Conservation (phyloP, 345 rosid genomes). For the Aurinia saxatilis region DNA sequence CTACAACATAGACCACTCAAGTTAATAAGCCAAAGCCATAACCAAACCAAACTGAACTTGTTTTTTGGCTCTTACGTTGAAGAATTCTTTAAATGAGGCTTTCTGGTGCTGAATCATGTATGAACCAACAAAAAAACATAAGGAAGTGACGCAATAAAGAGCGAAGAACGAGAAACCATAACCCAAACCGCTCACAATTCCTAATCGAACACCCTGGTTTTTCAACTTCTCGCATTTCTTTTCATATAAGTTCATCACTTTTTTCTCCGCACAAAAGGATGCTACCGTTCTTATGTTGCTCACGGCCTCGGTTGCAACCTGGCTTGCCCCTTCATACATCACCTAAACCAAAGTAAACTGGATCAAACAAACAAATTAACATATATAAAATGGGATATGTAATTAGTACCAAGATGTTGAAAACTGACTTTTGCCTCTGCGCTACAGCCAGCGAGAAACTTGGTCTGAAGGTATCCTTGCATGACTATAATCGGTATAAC, state of each 20-base stretch:
- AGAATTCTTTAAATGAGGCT: conserved; percentile 51
- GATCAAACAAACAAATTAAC: not conserved
- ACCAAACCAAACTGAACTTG: not conserved
- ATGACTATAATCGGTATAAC: conserved; percentile 32
- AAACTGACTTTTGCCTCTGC: conserved; percentile 30
- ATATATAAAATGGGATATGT: not conserved
- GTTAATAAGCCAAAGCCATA: not conserved
- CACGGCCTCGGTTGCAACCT: conserved; percentile 37
- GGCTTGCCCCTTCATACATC: conserved; percentile 37
- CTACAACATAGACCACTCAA: conserved; percentile 11
- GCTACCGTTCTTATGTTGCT: conserved; percentile 37
- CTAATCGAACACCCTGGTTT: conserved; percentile 26
- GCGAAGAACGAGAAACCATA: conserved; percentile 29
- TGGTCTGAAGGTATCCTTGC: conserved; percentile 33
- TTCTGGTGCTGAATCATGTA: conserved; percentile 36
- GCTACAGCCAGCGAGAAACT: conserved; percentile 41
- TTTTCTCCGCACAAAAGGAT: conserved; percentile 35
- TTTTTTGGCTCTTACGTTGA: conserved; percentile 35
- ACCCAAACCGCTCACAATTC: conserved; percentile 33
- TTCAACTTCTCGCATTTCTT: conserved; percentile 30
- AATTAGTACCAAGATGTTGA: not conserved
- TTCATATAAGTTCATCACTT: conserved; percentile 31
- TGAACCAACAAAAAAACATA: conserved; percentile 8
- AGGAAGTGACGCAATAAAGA: conserved; percentile 22
- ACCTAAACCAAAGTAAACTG: conserved; percentile 9